These are phyloP conservation scores for Rhodotorula paludigena DNA, from an alignment of 768 basidiomycete genomes.

Conservation along the genomic window DNA sequence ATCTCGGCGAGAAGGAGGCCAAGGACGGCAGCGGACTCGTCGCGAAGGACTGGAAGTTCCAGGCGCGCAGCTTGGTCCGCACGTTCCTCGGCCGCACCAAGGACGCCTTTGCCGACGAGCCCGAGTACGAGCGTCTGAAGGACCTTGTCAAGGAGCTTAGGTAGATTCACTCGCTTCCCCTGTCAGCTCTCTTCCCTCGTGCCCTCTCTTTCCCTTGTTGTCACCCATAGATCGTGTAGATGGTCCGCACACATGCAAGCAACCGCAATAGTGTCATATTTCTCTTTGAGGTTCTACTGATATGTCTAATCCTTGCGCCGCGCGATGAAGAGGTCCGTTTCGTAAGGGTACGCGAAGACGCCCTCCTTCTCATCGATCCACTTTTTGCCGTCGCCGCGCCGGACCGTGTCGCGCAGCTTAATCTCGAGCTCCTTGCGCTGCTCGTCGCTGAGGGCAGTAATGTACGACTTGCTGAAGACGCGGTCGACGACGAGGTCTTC, in stretches of 20 bases:
- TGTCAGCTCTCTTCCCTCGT: not conserved
- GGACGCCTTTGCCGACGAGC: conserved; percentile 77
- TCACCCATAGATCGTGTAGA: too few species aligned
- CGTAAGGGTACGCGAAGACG: conserved; percentile 72
- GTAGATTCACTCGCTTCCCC: conserved; percentile 33
- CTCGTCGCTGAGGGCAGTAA: conserved; percentile 60
- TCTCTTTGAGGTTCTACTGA: not conserved
- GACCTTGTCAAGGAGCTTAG: conserved; percentile 64
- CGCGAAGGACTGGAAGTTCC: conserved; percentile 65
- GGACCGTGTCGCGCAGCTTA: conserved; percentile 57
- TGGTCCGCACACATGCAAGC: too few species aligned
- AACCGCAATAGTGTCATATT: too few species aligned
- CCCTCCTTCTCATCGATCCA: conserved; percentile 74
- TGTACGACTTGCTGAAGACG: conserved; percentile 78
- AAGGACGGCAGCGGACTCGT: conserved; percentile 41
- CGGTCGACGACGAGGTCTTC: conserved; percentile 61
- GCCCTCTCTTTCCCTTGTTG: too few species aligned
- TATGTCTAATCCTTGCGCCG: not conserved
- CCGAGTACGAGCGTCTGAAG: conserved; percentile 69
- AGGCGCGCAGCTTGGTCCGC: conserved; percentile 78
- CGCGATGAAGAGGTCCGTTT: conserved; percentile 2
- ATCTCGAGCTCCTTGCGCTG: conserved; percentile 56
- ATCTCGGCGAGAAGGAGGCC: conserved; percentile 64
- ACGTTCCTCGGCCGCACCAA: conserved; percentile 81
- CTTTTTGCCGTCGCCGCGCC: conserved; percentile 57